These are phyloP conservation scores for Clavispora phyllophila DNA, from an alignment of 805 yeast species.

Conservation along the genomic window DNA sequence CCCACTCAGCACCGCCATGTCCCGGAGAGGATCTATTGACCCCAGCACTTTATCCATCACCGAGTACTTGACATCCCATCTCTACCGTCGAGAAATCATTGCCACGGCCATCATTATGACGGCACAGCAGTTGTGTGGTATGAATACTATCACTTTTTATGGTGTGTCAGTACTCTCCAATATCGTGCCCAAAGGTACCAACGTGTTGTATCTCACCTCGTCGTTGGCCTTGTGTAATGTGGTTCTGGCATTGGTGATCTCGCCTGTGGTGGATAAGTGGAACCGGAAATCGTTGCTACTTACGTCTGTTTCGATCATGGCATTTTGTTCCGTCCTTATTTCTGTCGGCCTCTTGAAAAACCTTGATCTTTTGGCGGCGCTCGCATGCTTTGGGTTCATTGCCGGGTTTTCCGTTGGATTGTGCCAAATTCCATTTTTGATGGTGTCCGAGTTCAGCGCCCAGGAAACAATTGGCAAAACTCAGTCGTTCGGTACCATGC, in stretches of 20 bases:
- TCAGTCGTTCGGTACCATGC: conserved; percentile 31
- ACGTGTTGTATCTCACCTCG: conserved; percentile 15
- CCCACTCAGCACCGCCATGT: conserved; percentile 9
- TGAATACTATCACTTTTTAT: conserved; percentile 22
- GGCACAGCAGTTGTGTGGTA: conserved; percentile 31
- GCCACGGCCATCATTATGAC: conserved; percentile 34
- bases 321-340: conserved; percentile 20
- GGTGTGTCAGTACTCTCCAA: conserved; percentile 18
- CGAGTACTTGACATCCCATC: conserved; percentile 17
- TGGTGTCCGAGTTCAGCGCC: conserved; percentile 31
- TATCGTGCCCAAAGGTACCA: conserved; percentile 10
- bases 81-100: conserved; percentile 20
- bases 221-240: conserved; percentile 17
- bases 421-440: conserved; percentile 35
- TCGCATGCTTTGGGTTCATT: conserved; percentile 28
- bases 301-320: conserved; percentile 20
- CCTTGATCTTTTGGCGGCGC: conserved; percentile 17
- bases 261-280: conserved; percentile 16
- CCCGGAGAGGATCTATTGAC: conserved; percentile 28
- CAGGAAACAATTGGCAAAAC: conserved; percentile 30
- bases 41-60: conserved; percentile 17
- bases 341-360: conserved; percentile 20
- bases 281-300: conserved; percentile 26
- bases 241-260: conserved; percentile 11
- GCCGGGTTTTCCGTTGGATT: conserved; percentile 32